Evolutionary conservation across 192 early-diverging fungal genomes (phyloP), one percentile per base, ranked within the genome.

Genomic region (Martensiomyces pterosporus): DNA sequence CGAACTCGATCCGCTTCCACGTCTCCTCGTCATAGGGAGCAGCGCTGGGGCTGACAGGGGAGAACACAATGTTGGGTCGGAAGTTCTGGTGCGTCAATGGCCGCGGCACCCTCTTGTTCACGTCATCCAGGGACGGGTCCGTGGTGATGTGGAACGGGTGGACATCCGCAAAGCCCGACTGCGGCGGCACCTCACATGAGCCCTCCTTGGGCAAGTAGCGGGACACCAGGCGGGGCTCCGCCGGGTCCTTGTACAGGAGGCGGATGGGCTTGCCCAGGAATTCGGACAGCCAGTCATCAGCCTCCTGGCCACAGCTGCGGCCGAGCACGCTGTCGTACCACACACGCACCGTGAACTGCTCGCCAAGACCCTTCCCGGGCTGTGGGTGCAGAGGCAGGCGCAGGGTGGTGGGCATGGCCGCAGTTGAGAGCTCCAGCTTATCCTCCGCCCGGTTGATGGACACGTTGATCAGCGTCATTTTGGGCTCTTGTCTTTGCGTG

Each of bases 141-240:
- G 78, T 75, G 32, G 80, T 51, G 39, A 87, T 45, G 33, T 91
- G 75, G 57, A 92, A 77, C 4, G 90, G 90, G 53, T 61, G 89
- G 22, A 76, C 81, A 49, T 92, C 90, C 8, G 90, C 79, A 61
- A 90, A 89, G 5, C 80, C 86, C 5, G 86, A 82, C 77, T 92
- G 69, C 17, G 58, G 64, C 1, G 45, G 52, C 38, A 24, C 24
- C 2, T 19, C 16, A 41, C 64, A 73, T 16, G 33, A 17, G 9
- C 40, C 50, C 3, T 43, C 38, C 2, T n/a, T 14, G 0, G 64
- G 62, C 34, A 53, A 26, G 37, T 73, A 67, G 40, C 69, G 57
- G 10, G 64, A 60, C 16, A 73, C 58, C 15, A 58, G 53, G 4
- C 69, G 57, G 24, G 29, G 39, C 25, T 14, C 18, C 0, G 21